These are phyloP conservation scores for Penicillium corylophilum DNA, from an alignment of 2,329 filamentous ascomycete genomes.

Conservation along the genomic window DNA sequence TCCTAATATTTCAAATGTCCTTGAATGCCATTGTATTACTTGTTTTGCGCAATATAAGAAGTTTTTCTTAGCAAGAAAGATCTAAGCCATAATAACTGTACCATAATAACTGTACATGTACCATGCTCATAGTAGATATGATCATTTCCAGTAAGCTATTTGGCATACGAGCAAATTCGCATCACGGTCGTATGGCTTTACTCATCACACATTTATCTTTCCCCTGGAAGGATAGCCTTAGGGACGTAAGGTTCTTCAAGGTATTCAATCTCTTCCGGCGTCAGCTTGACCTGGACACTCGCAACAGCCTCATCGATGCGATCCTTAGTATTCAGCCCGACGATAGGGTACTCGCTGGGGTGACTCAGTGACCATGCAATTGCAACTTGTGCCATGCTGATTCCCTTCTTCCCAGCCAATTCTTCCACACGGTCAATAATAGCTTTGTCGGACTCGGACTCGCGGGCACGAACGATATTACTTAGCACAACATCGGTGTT, in stretches of 20 bases:
- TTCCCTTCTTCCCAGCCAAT: constrained; percentile 56
- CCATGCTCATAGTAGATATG: too few relatives aligned
- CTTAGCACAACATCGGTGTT: constrained; percentile 45
- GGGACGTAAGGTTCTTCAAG: constrained; percentile 64
- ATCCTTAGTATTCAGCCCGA: constrained; percentile 59
- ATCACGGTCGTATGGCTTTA: too few relatives aligned
- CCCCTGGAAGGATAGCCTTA: constrained; percentile 34
- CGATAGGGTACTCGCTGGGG: constrained; percentile 57
- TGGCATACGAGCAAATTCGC: too few relatives aligned
- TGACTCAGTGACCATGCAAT: constrained; percentile 62
- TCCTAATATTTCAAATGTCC: too few relatives aligned
- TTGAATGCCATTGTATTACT: too few relatives aligned
- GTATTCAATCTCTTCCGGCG: constrained; percentile 59
- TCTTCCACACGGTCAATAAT: constrained; percentile 59
- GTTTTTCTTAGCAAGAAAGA: not conserved
- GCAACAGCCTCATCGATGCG: constrained; percentile 63
- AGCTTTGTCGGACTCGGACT: constrained; percentile 50
- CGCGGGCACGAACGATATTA: constrained; percentile 40
- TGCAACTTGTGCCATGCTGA: constrained; percentile 64
- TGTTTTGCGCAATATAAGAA: too few relatives aligned
- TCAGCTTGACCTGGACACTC: constrained; percentile 49
- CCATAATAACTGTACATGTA: too few relatives aligned
- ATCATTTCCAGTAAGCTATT: too few relatives aligned
- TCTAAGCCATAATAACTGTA: not conserved
- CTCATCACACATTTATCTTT: too few relatives aligned